phyloP scores from a whole-genome alignment of 2,329 filamentous ascomycete species.

The Chrysoporthe puriensis region DNA sequence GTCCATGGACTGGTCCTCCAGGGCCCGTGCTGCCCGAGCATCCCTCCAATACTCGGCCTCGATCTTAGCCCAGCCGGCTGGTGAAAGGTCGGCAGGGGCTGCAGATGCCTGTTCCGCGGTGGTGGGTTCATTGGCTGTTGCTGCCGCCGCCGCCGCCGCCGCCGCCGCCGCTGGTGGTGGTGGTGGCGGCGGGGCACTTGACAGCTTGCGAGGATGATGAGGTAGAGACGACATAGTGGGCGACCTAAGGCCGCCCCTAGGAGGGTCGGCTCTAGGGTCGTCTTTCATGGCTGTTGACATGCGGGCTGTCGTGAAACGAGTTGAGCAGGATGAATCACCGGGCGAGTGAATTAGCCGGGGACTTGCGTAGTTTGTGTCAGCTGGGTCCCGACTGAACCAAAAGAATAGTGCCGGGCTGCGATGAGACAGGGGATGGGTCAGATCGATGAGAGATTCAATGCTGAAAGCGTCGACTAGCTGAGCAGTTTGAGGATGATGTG shows the following conservation, averaged over 20 bases:
- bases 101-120: neutral
- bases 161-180: neutral
- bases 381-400: neutral
- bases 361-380: neutral
- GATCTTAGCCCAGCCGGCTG: slow-evolving; percentile 44
- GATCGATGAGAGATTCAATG: neutral
- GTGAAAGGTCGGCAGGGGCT: neutral
- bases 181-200: neutral
- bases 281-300: slow-evolving; percentile 11
- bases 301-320: neutral
- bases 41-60: slow-evolving; percentile 39
- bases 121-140: neutral
- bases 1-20: slow-evolving; percentile 39
- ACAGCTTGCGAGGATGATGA: slow-evolving; percentile 1
- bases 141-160: neutral
- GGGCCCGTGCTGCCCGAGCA: slow-evolving; percentile 27
- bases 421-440: slow-evolving; percentile 7
- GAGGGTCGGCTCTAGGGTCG: neutral
- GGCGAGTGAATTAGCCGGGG: neutral
- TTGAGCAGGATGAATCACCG: neutral
- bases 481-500: slow-evolving; percentile 2
- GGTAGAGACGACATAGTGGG: slow-evolving; percentile 8
- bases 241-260: neutral
- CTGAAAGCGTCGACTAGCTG: neutral
- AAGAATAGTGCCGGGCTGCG: slow-evolving; percentile 6